Evolutionary conservation across 2,329 filamentous ascomycete species (phyloP).

Genomic region (Cercospora berteroae): DNA sequence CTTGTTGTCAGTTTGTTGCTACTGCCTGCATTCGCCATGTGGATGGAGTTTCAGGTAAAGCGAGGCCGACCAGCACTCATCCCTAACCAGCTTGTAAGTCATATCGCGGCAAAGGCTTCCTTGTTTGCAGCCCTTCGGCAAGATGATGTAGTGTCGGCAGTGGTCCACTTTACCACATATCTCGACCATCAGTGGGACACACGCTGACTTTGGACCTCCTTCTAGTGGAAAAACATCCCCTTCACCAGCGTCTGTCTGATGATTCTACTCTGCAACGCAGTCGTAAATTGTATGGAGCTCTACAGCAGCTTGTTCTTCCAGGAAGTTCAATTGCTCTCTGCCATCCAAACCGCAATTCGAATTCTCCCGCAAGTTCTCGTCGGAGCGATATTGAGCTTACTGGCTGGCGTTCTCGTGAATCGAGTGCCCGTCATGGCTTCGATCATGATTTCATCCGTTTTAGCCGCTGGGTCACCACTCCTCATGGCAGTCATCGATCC

Average conservation of each 20-base stretch:
- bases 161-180: not conserved
- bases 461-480: conserved; percentile 40
- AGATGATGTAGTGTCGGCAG: not conserved
- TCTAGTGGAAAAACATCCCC: conserved; percentile 52
- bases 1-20: conserved; percentile 46
- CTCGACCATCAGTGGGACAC: not conserved
- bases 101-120: not conserved
- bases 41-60: conserved; percentile 53
- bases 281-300: conserved; percentile 39
- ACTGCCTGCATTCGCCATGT: conserved; percentile 53
- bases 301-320: conserved; percentile 26
- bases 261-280: conserved; percentile 42
- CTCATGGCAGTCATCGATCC: conserved; percentile 51
- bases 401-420: conserved; percentile 29
- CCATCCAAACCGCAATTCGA: conserved; percentile 35
- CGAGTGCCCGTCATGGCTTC: conserved; percentile 16
- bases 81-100: conserved; percentile 54
- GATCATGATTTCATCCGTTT: conserved; percentile 15
- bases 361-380: conserved; percentile 49
- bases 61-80: conserved; percentile 55
- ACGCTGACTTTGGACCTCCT: not conserved
- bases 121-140: not conserved
- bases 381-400: conserved; percentile 43
- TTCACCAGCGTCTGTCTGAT: conserved; percentile 57
- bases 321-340: conserved; percentile 26